Conservation (phyloP, 148 eudicot genomes). For the Cornus suecica region DNA sequence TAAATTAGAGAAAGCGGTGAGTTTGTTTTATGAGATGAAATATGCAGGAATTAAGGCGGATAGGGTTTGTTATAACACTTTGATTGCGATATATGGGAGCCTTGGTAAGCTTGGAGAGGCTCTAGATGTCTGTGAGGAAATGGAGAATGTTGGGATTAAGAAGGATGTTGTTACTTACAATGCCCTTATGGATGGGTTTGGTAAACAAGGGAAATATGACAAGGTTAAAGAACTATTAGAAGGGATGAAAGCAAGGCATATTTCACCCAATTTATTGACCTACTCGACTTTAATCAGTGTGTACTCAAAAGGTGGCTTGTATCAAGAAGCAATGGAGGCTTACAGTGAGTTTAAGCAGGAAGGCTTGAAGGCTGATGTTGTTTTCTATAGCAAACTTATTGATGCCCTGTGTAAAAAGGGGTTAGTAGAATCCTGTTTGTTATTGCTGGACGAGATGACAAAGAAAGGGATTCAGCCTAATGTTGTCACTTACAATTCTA, state of each 20-base stretch:
- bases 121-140: slow-evolving; percentile 63
- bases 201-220: slow-evolving; percentile 87
- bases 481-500: slow-evolving; percentile 93
- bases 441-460: slow-evolving; percentile 89
- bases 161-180: slow-evolving; percentile 95
- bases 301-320: slow-evolving; percentile 73
- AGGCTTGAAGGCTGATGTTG: slow-evolving; percentile 93
- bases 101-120: slow-evolving; percentile 91
- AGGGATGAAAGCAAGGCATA: slow-evolving; percentile 61
- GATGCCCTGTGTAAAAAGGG: slow-evolving; percentile 95
- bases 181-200: slow-evolving; percentile 86
- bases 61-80: slow-evolving; percentile 78
- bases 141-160: slow-evolving; percentile 75
- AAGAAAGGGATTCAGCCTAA: slow-evolving; percentile 86
- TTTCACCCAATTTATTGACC: slow-evolving; percentile 73
- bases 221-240: slow-evolving; percentile 64
- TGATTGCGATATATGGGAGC: slow-evolving; percentile 77
- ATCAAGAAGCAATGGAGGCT: slow-evolving; percentile 66
- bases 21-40: slow-evolving; percentile 81
- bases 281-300: slow-evolving; percentile 87
- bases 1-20: slow-evolving; percentile 64
- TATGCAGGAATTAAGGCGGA: slow-evolving; percentile 59
- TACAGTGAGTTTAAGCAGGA: slow-evolving; percentile 70
- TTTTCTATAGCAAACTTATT: slow-evolving; percentile 85
- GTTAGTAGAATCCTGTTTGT: slow-evolving; percentile 67